Evolutionary conservation across 2,329 filamentous ascomycete species (phyloP), one percentile per base, ranked within the genome.

Genomic region (Hawksworthiomyces lignivorus): DNA sequence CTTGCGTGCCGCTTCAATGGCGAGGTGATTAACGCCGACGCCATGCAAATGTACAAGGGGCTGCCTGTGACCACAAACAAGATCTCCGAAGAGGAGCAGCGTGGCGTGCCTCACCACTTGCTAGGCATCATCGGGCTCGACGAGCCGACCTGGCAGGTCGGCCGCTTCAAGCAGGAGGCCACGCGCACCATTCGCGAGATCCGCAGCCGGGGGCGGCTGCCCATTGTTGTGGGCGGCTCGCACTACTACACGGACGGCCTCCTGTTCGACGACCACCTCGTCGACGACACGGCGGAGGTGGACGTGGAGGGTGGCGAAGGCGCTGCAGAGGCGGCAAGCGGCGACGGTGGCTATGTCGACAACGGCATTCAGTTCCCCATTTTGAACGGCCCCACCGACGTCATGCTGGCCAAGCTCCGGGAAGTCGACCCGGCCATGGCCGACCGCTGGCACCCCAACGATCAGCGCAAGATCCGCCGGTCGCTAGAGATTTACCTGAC

Each of bases 21-120:
- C 56, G 92, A 98, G 62, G 77, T 98, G 39, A 88, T 98, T 65
- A 98, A 98, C 58, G 87, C 87, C 35, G 92, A 98, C 69, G 92
- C 92, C 29, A 95, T 98, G 88, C 92, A 98, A 60, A 80, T 98
- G 65, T 98, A 98, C 61, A 75, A 77, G 40, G 92, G 92, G 3
- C 68, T 98, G 32, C 88, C 92, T 5, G 82, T 97, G 49, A 90
- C 97, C 52, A 98, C 92, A 20, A 98, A 98, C 62, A 94, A 97
- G 59, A 84, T 97, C 45, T 77, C 85, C 0, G 39, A 57, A 1
- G 72, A 79, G 17, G 90, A 97, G 59, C 81, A 80, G 54, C 75
- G 82, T 47, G 86, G 83, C 9, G 71, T 98, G 10, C 83, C 84
- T 4, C 92, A 98, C 58, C 90, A 98, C 61, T 68, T 98, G 4